phyloP scores from a whole-genome alignment of 208 protist species.

The Blechomonas ayalai region DNA sequence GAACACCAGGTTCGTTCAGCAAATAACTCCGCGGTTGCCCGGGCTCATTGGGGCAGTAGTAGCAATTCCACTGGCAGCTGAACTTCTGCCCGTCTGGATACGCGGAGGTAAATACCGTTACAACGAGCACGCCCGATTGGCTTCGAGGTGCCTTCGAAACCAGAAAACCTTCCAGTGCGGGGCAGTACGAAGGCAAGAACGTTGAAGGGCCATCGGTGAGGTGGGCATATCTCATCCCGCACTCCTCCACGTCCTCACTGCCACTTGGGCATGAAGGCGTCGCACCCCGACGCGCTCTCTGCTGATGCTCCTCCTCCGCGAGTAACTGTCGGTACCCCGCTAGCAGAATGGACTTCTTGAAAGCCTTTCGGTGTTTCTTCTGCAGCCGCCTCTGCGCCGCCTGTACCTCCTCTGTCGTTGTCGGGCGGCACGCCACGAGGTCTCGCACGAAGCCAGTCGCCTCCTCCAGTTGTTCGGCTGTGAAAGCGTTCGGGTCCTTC shows the following conservation, averaged over 20 bases:
- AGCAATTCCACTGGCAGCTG: slow-evolving; percentile 91
- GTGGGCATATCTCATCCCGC: too few species aligned
- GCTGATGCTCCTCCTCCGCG: too few species aligned
- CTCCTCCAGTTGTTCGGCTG: slow-evolving; percentile 24
- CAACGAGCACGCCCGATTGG: slow-evolving; percentile 87
- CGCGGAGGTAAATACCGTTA: slow-evolving; percentile 88
- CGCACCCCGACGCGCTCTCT: too few species aligned
- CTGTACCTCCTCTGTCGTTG: slow-evolving; percentile 31
- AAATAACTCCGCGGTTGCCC: slow-evolving; percentile 88
- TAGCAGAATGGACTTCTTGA: slow-evolving; percentile 76
- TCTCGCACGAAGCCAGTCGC: slow-evolving; percentile 46
- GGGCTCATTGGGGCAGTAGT: slow-evolving; percentile 91
- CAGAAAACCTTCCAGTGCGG: slow-evolving; percentile 52
- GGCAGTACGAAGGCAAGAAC: too few species aligned
- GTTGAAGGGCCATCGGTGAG: too few species aligned
- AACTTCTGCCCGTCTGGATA: slow-evolving; percentile 82
- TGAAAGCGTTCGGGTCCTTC: slow-evolving; percentile 61
- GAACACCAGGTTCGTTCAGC: slow-evolving; percentile 85
- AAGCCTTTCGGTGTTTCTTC: slow-evolving; percentile 53
- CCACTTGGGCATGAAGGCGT: too few species aligned
- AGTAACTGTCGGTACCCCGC: slow-evolving; percentile 66
- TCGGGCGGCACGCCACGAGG: slow-evolving; percentile 19
- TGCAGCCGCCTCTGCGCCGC: slow-evolving; percentile 35
- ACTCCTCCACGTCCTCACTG: too few species aligned
- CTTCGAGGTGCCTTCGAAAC: slow-evolving; percentile 80